A percentile compares a stretch with the other conserved stretches of the same genome.
Conservation (phyloP, 805 yeast genomes). For the Candida adriatica region DNA sequence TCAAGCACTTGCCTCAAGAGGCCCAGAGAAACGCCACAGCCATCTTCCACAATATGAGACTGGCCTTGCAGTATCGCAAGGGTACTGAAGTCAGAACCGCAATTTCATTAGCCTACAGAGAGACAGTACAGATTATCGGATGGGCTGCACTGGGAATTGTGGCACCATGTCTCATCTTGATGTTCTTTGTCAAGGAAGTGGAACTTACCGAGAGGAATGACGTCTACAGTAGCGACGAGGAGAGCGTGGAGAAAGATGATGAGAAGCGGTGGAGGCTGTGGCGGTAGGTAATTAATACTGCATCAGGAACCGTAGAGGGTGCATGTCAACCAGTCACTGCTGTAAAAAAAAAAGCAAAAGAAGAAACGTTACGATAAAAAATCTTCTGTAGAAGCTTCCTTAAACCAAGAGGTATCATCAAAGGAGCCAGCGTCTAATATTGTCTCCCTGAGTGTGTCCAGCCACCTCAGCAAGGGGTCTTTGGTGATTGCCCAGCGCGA, state of each 20-base stretch:
- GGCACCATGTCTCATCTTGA: conserved; percentile 21
- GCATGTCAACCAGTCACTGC: too few species aligned
- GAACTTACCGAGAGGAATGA: conserved; percentile 19
- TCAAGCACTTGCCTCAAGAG: conserved; percentile 18
- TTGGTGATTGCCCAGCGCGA: too few species aligned
- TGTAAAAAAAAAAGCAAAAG: too few species aligned
- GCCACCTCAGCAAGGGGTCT: too few species aligned
- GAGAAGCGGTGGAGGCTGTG: too few species aligned
- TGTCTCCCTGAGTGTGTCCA: too few species aligned
- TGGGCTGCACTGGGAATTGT: conserved; percentile 24
- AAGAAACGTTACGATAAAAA: too few species aligned
- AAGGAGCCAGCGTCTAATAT: too few species aligned
- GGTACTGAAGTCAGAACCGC: conserved; percentile 24
- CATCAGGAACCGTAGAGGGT: too few species aligned
- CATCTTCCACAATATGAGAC: conserved; percentile 19
- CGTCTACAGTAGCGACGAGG: conserved; percentile 13
- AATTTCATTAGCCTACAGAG: conserved; percentile 25
- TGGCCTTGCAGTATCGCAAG: conserved; percentile 19
- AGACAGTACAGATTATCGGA: conserved; percentile 25
- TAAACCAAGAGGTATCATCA: not conserved
- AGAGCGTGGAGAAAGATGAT: too few species aligned
- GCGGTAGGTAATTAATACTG: too few species aligned
- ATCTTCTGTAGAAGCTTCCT: not conserved
- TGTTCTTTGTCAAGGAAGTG: conserved; percentile 23
- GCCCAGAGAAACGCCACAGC: conserved; percentile 14